These are phyloP conservation scores for Pulveroboletus sp. DNA, from an alignment of 768 basidiomycete genomes.

Conservation along the genomic window DNA sequence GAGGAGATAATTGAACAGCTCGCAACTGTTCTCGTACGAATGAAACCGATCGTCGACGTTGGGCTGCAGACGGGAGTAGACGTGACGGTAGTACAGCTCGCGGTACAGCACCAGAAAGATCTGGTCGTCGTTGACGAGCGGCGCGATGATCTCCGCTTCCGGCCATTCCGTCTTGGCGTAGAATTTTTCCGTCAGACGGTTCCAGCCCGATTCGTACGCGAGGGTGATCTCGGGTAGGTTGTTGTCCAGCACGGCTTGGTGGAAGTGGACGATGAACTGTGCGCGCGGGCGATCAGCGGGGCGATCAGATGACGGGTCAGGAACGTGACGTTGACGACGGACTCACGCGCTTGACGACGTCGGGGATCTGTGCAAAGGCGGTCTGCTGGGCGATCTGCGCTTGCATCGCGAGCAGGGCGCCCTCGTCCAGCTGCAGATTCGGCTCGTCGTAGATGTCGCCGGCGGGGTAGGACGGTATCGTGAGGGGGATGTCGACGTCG, in stretches of 20 bases:
- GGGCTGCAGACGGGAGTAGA: constrained; percentile 92
- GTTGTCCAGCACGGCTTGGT: constrained; percentile 87
- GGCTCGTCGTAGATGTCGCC: constrained; percentile 31
- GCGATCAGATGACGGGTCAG: not conserved
- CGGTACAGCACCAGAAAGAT: constrained; percentile 97
- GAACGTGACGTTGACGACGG: not conserved
- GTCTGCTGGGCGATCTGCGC: constrained; percentile 82
- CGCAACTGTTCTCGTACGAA: constrained; percentile 97
- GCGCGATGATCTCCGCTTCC: constrained; percentile 92
- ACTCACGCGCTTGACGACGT: constrained; percentile 82
- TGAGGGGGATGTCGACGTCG: constrained; percentile 56
- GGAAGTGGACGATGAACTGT: constrained; percentile 93
- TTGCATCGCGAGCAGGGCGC: constrained; percentile 67
- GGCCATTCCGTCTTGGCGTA: constrained; percentile 96
- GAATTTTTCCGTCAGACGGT: constrained; percentile 93
- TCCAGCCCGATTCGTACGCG: constrained; percentile 97
- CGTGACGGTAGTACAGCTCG: constrained; percentile 92
- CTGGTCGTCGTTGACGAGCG: constrained; percentile 91
- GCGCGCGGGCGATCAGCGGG: not conserved
- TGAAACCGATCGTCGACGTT: constrained; percentile 98
- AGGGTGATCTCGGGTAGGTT: constrained; percentile 88
- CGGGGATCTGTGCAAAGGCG: constrained; percentile 79
- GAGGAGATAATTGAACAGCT: constrained; percentile 95
- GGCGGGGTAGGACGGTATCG: constrained; percentile 26
- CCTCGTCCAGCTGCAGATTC: constrained; percentile 65